A percentile compares a stretch with the other conserved stretches of the same genome.
Conservation (phyloP, 2,329 filamentous ascomycete species). For the Juglanconis sp. region DNA sequence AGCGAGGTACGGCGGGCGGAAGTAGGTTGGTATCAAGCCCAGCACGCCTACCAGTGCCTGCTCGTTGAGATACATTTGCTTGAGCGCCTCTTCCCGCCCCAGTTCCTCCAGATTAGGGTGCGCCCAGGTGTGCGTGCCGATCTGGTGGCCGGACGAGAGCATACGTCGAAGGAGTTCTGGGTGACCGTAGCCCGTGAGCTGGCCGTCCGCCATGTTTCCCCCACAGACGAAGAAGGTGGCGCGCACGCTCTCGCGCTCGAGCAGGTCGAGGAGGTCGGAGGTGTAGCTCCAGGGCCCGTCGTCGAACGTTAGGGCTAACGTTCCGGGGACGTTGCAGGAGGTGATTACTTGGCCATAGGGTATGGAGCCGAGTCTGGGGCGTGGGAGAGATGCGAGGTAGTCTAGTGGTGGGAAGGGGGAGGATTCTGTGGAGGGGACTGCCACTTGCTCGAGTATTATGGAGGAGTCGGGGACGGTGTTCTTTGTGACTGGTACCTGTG, state of each 20-base stretch:
- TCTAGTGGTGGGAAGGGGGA: neutral
- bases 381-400: slow-evolving; percentile 36
- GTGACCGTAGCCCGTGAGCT: slow-evolving; percentile 14
- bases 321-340: slow-evolving; percentile 52
- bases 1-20: slow-evolving; percentile 17
- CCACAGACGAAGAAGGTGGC: slow-evolving; percentile 67
- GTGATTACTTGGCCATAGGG: slow-evolving; percentile 58
- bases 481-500: neutral
- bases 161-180: slow-evolving; percentile 38
- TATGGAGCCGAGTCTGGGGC: slow-evolving; percentile 51
- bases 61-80: slow-evolving; percentile 44
- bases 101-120: slow-evolving; percentile 39
- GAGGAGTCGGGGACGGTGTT: neutral
- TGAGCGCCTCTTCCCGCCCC: slow-evolving; percentile 28
- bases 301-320: slow-evolving; percentile 65
- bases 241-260: slow-evolving; percentile 56
- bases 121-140: slow-evolving; percentile 46
- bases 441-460: neutral
- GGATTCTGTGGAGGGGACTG: neutral
- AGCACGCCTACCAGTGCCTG: slow-evolving; percentile 41
- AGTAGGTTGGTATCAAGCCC: slow-evolving; percentile 39
- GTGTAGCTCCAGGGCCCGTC: slow-evolving; percentile 65
- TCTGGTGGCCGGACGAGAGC: slow-evolving; percentile 43
- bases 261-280: slow-evolving; percentile 56
- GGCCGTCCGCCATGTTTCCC: slow-evolving; percentile 36